phyloP scores from a whole-genome alignment of 345 rosid genomes.

The Ceriops decandra region DNA sequence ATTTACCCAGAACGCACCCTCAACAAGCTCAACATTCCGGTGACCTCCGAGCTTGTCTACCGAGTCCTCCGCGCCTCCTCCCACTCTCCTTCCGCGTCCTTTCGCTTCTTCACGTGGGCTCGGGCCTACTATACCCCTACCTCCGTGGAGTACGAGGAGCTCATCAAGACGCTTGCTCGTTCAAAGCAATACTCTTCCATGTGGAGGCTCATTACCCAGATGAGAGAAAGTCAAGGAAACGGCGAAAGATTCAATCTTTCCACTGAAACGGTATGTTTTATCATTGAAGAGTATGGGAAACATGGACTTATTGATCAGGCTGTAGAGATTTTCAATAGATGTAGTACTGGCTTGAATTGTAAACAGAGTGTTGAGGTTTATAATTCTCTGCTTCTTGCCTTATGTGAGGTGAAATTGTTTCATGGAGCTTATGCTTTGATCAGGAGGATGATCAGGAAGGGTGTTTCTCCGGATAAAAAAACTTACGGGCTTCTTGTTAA shows the following conservation, averaged over 20 bases:
- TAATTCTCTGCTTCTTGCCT: slow-evolving; percentile 71
- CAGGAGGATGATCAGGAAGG: slow-evolving; percentile 78
- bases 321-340: slow-evolving; percentile 73
- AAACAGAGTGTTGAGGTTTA: slow-evolving; percentile 45
- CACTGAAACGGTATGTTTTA: slow-evolving; percentile 52
- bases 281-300: slow-evolving; percentile 73
- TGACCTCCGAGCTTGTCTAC: slow-evolving; percentile 70
- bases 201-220: slow-evolving; percentile 74
- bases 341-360: slow-evolving; percentile 43
- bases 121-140: slow-evolving; percentile 61
- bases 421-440: slow-evolving; percentile 81
- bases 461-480: slow-evolving; percentile 53
- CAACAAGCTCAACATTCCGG: slow-evolving; percentile 37
- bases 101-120: slow-evolving; percentile 91
- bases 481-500: slow-evolving; percentile 64
- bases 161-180: slow-evolving; percentile 54
- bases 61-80: slow-evolving; percentile 82
- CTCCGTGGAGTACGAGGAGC: slow-evolving; percentile 64
- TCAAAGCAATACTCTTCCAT: slow-evolving; percentile 65
- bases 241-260: slow-evolving; percentile 43
- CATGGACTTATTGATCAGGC: slow-evolving; percentile 75
- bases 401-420: slow-evolving; percentile 77
- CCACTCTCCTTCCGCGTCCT: slow-evolving; percentile 55
- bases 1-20: slow-evolving; percentile 77
- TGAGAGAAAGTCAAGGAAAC: slow-evolving; percentile 34